Conservation (phyloP, 2,329 filamentous ascomycete genomes). For the Chaetomiaceae sp. region DNA sequence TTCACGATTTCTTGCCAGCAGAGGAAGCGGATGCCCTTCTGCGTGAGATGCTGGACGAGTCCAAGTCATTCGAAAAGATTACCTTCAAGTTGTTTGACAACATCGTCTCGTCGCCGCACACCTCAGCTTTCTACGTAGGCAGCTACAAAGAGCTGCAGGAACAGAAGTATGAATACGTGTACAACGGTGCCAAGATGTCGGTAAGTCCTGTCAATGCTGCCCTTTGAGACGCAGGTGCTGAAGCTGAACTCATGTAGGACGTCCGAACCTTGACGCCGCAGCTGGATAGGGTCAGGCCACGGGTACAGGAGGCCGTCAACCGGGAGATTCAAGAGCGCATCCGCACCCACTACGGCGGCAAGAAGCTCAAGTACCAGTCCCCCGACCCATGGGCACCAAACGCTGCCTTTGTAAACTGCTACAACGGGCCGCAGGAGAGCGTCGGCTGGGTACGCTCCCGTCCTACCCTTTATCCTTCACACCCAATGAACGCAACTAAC, state of each 20-base stretch:
- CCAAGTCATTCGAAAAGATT: constrained; percentile 60
- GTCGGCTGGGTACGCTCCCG: constrained; percentile 61
- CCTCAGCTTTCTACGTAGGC: constrained; percentile 76
- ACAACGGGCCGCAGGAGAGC: constrained; percentile 70
- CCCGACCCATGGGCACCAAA: constrained; percentile 73
- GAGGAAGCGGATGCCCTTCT: constrained; percentile 69
- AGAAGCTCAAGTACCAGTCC: constrained; percentile 73
- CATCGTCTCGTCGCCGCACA: constrained; percentile 79
- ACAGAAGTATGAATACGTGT: constrained; percentile 76
- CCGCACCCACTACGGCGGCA: constrained; percentile 54
- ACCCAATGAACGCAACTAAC: not conserved
- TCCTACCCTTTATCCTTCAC: not conserved
- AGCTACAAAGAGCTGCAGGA: constrained; percentile 59
- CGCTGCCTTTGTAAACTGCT: constrained; percentile 92
- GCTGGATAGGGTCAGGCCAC: constrained; percentile 61
- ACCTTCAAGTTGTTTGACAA: constrained; percentile 85
- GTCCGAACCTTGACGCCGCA: constrained; percentile 70
- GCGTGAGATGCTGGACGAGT: constrained; percentile 67
- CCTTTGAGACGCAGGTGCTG: not conserved
- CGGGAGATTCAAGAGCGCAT: constrained; percentile 68
- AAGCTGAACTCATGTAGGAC: constrained; percentile 44
- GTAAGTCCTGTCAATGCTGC: constrained; percentile 33
- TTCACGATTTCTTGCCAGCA: constrained; percentile 79
- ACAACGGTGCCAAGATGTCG: constrained; percentile 71
- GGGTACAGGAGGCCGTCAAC: constrained; percentile 73